Conservation (phyloP, 116 monocot species). For the Dioscorea cayenensis region DNA sequence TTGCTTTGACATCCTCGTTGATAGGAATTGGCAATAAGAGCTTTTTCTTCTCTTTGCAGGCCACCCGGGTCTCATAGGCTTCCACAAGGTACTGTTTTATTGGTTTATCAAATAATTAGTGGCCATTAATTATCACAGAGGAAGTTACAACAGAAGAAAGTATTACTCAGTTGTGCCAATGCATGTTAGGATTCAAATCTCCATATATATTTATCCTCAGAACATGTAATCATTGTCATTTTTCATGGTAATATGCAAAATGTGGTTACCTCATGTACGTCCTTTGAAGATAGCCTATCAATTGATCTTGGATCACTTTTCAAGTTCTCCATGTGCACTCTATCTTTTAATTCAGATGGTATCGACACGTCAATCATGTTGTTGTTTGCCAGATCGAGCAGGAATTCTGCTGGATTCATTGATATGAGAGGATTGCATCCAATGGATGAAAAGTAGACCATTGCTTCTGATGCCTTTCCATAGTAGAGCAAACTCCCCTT, state of each 20-base stretch:
- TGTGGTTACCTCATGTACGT: conserved; percentile 28
- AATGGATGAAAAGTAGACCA: conserved; percentile 62
- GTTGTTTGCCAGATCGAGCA: conserved; percentile 77
- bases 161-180: too few species aligned
- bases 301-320: conserved; percentile 24
- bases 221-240: too few species aligned
- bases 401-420: conserved; percentile 88
- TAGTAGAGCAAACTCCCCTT: conserved; percentile 73
- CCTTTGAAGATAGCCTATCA: conserved; percentile 50
- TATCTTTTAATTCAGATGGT: conserved; percentile 59
- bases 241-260: neutral
- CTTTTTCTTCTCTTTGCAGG: conserved; percentile 49
- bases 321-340: conserved; percentile 42
- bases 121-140: too few species aligned
- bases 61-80: conserved; percentile 65
- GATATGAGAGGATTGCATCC: conserved; percentile 74
- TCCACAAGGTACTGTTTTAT: conserved; percentile 75
- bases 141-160: too few species aligned
- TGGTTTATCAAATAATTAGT: neutral
- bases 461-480: conserved; percentile 78
- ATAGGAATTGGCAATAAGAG: conserved; percentile 41
- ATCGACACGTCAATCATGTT: conserved; percentile 60
- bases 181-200: too few species aligned
- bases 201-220: too few species aligned
- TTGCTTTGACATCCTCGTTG: conserved; percentile 44